These are phyloP conservation scores for Diutina siamensis DNA, from an alignment of 1,139 yeast genomes.

Conservation along the genomic window DNA sequence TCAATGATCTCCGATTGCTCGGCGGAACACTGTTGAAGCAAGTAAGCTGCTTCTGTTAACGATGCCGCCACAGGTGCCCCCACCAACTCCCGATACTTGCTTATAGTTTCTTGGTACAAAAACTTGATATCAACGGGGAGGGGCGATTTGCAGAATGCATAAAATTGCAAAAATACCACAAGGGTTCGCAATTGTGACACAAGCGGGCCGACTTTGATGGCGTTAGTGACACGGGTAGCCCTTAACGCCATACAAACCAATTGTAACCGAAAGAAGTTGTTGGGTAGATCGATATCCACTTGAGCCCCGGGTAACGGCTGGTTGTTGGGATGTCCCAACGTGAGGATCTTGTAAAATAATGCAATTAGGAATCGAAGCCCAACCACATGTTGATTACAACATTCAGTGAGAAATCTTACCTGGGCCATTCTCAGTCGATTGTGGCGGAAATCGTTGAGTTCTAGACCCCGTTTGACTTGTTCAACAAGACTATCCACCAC, in stretches of 20 bases:
- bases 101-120: conserved; percentile 35
- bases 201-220: conserved; percentile 4
- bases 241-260: conserved; percentile 20
- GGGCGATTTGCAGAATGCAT: conserved; percentile 57
- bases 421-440: conserved; percentile 57
- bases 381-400: conserved; percentile 40
- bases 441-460: conserved; percentile 45
- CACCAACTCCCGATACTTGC: conserved; percentile 7
- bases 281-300: conserved; percentile 44
- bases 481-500: conserved; percentile 63
- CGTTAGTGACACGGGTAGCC: conserved; percentile 15
- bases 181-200: conserved; percentile 14
- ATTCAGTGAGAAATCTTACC: conserved; percentile 46
- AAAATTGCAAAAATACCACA: conserved; percentile 61
- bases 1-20: conserved; percentile 5
- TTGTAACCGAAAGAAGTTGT: conserved; percentile 64
- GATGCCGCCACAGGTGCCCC: not conserved
- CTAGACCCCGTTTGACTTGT: conserved; percentile 52
- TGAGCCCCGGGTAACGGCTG: conserved; percentile 41
- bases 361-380: conserved; percentile 37
- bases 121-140: conserved; percentile 57
- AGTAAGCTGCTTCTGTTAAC: not conserved
- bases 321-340: conserved; percentile 57
- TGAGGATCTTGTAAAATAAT: conserved; percentile 46
- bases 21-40: not conserved